Evolutionary conservation across 2,329 filamentous ascomycete species (phyloP).

Genomic region (Trichoderma afroharzianum): DNA sequence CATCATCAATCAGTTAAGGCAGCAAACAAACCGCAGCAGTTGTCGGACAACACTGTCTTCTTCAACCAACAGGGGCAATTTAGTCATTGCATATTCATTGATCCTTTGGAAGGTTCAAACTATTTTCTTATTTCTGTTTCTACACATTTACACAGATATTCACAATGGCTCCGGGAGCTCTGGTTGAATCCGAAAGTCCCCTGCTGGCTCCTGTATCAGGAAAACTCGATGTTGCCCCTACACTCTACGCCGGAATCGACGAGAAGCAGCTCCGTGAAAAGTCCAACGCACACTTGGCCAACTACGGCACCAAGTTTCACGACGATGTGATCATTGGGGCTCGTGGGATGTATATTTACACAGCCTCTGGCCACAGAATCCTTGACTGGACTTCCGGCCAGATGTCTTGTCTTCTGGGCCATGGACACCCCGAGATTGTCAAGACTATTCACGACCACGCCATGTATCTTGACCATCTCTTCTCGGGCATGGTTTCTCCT

Average conservation of each 20-base stretch:
- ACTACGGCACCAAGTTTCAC: constrained; percentile 27
- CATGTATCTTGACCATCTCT: constrained; percentile 53
- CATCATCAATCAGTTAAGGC: background rate
- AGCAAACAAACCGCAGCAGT: background rate
- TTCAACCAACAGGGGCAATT: background rate
- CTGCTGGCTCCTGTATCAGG: background rate
- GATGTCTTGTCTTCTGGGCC: constrained; percentile 57
- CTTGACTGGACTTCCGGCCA: constrained; percentile 60
- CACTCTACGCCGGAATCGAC: constrained; percentile 23
- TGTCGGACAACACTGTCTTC: background rate
- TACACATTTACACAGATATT: background rate
- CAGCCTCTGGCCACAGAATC: constrained; percentile 42
- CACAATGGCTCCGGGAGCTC: constrained; percentile 26
- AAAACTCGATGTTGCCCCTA: constrained; percentile 19
- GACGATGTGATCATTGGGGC: constrained; percentile 41
- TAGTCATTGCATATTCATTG: background rate
- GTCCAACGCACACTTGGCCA: constrained; percentile 25
- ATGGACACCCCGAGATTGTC: constrained; percentile 56
- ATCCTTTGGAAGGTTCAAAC: background rate
- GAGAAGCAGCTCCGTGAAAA: constrained; percentile 24
- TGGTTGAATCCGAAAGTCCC: constrained; percentile 13
- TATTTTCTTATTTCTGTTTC: background rate
- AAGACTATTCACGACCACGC: constrained; percentile 48
- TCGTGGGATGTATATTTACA: constrained; percentile 45
- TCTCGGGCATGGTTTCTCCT: constrained; percentile 55